phyloP scores from a whole-genome alignment of 2,329 filamentous ascomycete genomes.

The Hysterium pulicare region DNA sequence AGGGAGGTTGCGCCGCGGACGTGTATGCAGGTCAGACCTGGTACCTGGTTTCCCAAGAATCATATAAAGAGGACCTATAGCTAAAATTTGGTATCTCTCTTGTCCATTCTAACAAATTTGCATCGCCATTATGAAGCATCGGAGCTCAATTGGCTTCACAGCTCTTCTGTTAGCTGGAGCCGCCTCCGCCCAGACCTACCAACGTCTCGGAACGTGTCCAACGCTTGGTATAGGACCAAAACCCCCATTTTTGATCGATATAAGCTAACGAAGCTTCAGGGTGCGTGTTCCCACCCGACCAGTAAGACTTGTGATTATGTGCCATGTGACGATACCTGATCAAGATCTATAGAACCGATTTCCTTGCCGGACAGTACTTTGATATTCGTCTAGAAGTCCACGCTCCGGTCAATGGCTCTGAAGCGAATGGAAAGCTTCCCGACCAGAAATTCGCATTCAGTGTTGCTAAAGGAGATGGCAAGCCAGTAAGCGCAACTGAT shows the following conservation, averaged over 20 bases:
- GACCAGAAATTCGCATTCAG: slow-evolving; percentile 74
- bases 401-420: slow-evolving; percentile 75
- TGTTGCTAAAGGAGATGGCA: slow-evolving; percentile 60
- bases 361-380: slow-evolving; percentile 79
- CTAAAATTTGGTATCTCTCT: too few species aligned
- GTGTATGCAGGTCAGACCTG: too few species aligned
- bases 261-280: slow-evolving; percentile 25
- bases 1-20: too few species aligned
- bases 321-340: not conserved
- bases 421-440: slow-evolving; percentile 67
- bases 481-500: slow-evolving; percentile 56
- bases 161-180: slow-evolving; percentile 25
- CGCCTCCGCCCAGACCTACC: slow-evolving; percentile 51
- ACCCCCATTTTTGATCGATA: not conserved
- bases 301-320: slow-evolving; percentile 36
- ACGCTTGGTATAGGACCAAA: slow-evolving; percentile 44
- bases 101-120: too few species aligned
- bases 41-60: too few species aligned
- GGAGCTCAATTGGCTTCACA: slow-evolving; percentile 23
- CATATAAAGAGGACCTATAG: too few species aligned
- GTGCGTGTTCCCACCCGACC: slow-evolving; percentile 57
- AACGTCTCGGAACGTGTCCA: slow-evolving; percentile 55
- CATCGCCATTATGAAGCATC: slow-evolving; percentile 25
- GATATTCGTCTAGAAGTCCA: slow-evolving; percentile 82
- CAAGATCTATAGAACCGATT: slow-evolving; percentile 62